A percentile compares a stretch with the other conserved stretches of the same genome.
Conservation (phyloP, 192 early-diverging fungal genomes). For the Backusella luteola region DNA sequence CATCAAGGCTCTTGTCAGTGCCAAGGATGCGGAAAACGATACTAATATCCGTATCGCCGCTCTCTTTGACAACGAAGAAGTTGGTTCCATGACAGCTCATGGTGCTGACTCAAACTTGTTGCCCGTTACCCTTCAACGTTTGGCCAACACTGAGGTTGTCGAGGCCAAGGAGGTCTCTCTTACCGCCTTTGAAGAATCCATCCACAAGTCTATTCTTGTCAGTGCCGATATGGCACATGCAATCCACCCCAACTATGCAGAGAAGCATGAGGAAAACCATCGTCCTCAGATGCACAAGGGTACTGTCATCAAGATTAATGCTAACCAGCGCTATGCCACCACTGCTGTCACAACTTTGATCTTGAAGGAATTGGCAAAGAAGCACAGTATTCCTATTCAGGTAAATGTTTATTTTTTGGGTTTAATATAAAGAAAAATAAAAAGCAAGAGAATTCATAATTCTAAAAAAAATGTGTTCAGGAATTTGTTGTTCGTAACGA, state of each 20-base stretch:
- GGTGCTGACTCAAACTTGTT: constrained; percentile 93
- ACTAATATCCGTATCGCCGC: constrained; percentile 80
- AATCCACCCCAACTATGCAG: constrained; percentile 84
- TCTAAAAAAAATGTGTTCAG: not conserved
- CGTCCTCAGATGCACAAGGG: constrained; percentile 90
- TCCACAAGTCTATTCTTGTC: constrained; percentile 85
- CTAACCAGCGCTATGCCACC: constrained; percentile 90
- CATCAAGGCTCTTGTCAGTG: constrained; percentile 62
- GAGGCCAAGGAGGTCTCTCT: constrained; percentile 23
- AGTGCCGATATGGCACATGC: constrained; percentile 95
- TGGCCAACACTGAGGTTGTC: constrained; percentile 41
- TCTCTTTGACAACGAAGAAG: constrained; percentile 98
- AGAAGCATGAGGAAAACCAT: constrained; percentile 95
- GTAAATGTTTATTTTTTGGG: constrained; percentile 19
- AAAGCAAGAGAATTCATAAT: not conserved
- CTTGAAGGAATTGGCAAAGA: constrained; percentile 76
- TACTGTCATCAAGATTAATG: constrained; percentile 94
- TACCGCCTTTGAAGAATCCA: constrained; percentile 80
- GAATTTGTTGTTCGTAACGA: constrained; percentile 93
- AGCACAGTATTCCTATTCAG: constrained; percentile 80
- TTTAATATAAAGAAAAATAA: too few relatives aligned
- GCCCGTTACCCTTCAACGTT: constrained; percentile 66
- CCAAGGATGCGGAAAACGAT: constrained; percentile 56
- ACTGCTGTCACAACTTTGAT: constrained; percentile 72
- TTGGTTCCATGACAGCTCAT: constrained; percentile 89